Evolutionary conservation across 2,329 filamentous ascomycete species (phyloP).

Genomic region (Endocalyx cinctus): DNA sequence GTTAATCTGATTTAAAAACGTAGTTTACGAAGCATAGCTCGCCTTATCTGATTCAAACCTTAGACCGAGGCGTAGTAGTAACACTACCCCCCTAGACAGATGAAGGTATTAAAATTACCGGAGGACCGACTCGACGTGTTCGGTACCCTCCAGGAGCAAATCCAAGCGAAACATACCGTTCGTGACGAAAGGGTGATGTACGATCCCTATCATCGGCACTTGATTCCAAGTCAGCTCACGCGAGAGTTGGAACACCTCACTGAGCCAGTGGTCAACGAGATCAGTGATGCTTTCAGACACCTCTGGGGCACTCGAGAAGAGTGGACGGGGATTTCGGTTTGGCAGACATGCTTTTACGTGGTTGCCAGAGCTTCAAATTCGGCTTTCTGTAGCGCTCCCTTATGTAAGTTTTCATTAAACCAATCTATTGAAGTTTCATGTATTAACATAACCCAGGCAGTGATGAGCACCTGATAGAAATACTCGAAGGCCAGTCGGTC

Average conservation of each 20-base stretch:
- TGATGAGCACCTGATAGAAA: constrained; percentile 2
- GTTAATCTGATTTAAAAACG: no score
- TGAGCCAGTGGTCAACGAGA: constrained; percentile 1
- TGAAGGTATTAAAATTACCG: no score
- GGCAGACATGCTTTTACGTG: constrained; percentile 1
- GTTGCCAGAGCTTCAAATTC: constrained; percentile 1
- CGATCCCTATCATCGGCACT: constrained; percentile 7
- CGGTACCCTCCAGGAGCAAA: no score
- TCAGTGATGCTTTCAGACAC: neutral
- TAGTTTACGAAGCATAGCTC: no score
- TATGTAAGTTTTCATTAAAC: constrained; percentile 1
- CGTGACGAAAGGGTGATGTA: no score
- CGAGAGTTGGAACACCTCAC: constrained; percentile 3
- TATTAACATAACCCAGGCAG: constrained; percentile 2
- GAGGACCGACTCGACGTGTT: no score
- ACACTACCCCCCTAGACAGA: no score
- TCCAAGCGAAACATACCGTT: no score
- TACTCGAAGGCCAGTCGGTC: constrained; percentile 1
- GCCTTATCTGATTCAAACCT: no score
- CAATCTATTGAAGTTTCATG: neutral
- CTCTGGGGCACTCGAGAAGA: neutral
- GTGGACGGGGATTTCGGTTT: constrained; percentile 1
- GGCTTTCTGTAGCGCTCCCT: constrained; percentile 2
- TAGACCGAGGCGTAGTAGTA: no score
- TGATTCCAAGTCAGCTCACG: constrained; percentile 7